These are phyloP conservation scores for Pythium sukuiense DNA, from an alignment of 352 stramenopile species.

Conservation along the genomic window DNA sequence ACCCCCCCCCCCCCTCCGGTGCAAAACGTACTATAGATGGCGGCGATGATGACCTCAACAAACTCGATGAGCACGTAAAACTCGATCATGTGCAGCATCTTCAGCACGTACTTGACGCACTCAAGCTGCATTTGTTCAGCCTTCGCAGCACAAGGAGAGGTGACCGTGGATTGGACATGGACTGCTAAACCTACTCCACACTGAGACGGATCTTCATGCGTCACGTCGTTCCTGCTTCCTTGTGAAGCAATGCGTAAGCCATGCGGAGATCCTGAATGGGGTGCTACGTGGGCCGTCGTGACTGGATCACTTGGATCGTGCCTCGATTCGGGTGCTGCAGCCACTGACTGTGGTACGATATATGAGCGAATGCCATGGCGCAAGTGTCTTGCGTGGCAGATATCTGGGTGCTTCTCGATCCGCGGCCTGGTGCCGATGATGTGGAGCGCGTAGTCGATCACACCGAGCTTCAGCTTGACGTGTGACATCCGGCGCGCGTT, in stretches of 20 bases:
- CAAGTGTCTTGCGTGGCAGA: not conserved
- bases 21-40: constrained; percentile 16
- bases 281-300: too few relatives aligned
- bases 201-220: too few relatives aligned
- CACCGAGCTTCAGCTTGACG: not conserved
- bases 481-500: not conserved
- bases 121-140: not conserved
- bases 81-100: constrained; percentile 5
- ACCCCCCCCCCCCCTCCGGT: too few relatives aligned
- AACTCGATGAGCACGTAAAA: constrained; percentile 19
- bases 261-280: too few relatives aligned
- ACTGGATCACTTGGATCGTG: too few relatives aligned
- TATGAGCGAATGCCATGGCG: not conserved
- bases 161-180: too few relatives aligned
- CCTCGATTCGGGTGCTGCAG: not conserved
- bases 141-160: not conserved
- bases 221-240: too few relatives aligned
- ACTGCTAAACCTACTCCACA: too few relatives aligned
- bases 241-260: too few relatives aligned
- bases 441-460: not conserved
- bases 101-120: not conserved
- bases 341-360: not conserved
- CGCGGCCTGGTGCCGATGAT: not conserved
- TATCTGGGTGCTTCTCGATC: not conserved
- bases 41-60: constrained; percentile 22